Evolutionary conservation across 345 rosid genomes (phyloP), one percentile per base, ranked within the genome.

Genomic region (Populus alba): DNA sequence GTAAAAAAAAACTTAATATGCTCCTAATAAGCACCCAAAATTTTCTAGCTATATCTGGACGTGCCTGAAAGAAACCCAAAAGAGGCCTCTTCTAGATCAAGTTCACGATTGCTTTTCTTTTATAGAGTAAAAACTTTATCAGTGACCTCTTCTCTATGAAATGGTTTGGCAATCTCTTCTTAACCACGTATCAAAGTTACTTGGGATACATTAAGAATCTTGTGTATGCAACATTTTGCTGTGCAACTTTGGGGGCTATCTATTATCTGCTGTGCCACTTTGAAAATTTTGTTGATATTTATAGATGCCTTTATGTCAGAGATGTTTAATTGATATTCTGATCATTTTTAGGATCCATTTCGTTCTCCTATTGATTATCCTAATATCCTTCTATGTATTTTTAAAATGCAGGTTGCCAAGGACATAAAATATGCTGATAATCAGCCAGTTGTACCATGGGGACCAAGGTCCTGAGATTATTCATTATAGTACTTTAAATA

Each of bases 361-460:
- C 20, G 33, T 11, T 18, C 78, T 22, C 68, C 16, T 33, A 72
- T 39, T 74, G 66, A 76, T 79, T 51, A 73, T 49, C 65, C 15
- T n/a, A 59, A 9, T 59, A 23, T 59, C n/a, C 31, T 49, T 47
- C 29, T 16, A 66, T 71, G 66, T 81, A 71, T 71, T 76, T 74
- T 5, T 74, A 1, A 68, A 80, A 61, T 85, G 77, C 88, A 97
- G 99, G 99, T 97, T 75, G 88, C 99, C 9, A 92, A 97, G 90
- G 99, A 97, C 81, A 87, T 94, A 82, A 97, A 90, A 83, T 97
- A 88, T 86, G 99, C 98, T 79, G 99, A 97, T 87, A 97, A 92
- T 86, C 94, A 89, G 90, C 97, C 99, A 4, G 77, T 94, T 75
- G 87, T 97, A 72, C 95, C 99, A 45, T 97, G 99, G 98, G 99